phyloP scores from a whole-genome alignment of 148 eudicot species.

The Rhododendron ferrugineum region DNA sequence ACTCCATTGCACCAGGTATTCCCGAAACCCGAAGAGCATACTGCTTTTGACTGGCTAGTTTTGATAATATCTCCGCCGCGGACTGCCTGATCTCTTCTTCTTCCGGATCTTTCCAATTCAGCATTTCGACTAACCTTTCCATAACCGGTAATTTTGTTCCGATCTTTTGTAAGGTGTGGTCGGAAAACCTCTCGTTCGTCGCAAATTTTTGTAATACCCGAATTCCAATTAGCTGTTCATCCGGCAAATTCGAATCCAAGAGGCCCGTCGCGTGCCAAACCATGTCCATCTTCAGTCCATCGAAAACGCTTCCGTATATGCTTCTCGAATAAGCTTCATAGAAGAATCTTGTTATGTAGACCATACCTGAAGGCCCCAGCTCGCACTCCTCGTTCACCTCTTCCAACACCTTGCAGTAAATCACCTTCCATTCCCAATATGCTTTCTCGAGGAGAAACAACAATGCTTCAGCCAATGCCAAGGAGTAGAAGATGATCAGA shows the following conservation, averaged over 20 bases:
- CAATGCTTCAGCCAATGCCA: constrained; percentile 78
- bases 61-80: constrained; percentile 55
- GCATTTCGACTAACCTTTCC: constrained; percentile 81
- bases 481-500: constrained; percentile 60
- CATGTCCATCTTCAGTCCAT: constrained; percentile 94
- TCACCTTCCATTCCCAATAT: not conserved
- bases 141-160: constrained; percentile 53
- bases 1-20: constrained; percentile 82
- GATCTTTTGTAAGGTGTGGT: constrained; percentile 75
- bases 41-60: constrained; percentile 64
- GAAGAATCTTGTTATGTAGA: constrained; percentile 63
- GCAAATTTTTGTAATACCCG: constrained; percentile 46
- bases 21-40: constrained; percentile 72
- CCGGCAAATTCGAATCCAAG: constrained; percentile 54
- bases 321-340: constrained; percentile 88
- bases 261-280: constrained; percentile 79
- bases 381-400: constrained; percentile 55
- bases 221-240: constrained; percentile 81
- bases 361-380: constrained; percentile 50
- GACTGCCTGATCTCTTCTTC: constrained; percentile 68
- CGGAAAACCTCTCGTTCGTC: constrained; percentile 31
- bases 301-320: constrained; percentile 73
- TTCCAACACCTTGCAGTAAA: constrained; percentile 39
- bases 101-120: constrained; percentile 72
- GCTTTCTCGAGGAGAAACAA: too few relatives aligned